These are phyloP conservation scores for Porcisia hertigi DNA, from an alignment of 208 protist species.

Conservation along the genomic window DNA sequence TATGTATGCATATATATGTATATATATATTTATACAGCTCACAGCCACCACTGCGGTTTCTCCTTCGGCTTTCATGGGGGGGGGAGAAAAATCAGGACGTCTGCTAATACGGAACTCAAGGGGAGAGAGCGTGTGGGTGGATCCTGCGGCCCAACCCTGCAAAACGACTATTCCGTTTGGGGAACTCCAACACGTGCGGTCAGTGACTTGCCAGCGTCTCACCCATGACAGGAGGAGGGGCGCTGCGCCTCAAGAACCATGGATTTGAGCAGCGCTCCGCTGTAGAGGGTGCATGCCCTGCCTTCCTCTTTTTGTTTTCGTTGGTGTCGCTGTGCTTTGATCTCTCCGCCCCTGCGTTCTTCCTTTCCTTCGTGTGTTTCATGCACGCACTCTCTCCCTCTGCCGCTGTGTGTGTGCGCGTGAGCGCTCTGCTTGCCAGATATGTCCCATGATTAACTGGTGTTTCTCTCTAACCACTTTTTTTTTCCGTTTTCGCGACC, in stretches of 20 bases:
- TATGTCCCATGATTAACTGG: background rate
- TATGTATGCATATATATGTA: too few relatives aligned
- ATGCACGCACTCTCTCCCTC: background rate
- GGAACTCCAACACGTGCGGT: background rate
- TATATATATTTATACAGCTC: too few relatives aligned
- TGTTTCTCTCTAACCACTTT: background rate
- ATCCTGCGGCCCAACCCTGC: background rate
- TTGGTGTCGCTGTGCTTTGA: background rate
- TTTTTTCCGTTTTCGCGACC: background rate
- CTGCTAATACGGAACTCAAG: too few relatives aligned
- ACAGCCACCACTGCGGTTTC: too few relatives aligned
- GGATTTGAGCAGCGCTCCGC: background rate
- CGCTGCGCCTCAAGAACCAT: background rate
- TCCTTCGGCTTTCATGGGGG: too few relatives aligned
- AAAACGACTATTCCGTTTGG: too few relatives aligned
- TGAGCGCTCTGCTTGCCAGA: background rate
- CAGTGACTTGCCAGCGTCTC: background rate
- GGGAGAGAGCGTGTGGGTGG: background rate
- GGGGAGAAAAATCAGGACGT: too few relatives aligned
- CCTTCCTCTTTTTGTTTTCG: constrained; percentile 10
- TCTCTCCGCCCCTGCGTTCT: background rate
- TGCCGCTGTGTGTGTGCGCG: background rate
- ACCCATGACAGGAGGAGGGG: background rate
- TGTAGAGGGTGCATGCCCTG: background rate
- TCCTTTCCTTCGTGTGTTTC: constrained; percentile 6